These are phyloP conservation scores for Penicillium lividum DNA, from an alignment of 495 filamentous ascomycete genomes.

Conservation along the genomic window DNA sequence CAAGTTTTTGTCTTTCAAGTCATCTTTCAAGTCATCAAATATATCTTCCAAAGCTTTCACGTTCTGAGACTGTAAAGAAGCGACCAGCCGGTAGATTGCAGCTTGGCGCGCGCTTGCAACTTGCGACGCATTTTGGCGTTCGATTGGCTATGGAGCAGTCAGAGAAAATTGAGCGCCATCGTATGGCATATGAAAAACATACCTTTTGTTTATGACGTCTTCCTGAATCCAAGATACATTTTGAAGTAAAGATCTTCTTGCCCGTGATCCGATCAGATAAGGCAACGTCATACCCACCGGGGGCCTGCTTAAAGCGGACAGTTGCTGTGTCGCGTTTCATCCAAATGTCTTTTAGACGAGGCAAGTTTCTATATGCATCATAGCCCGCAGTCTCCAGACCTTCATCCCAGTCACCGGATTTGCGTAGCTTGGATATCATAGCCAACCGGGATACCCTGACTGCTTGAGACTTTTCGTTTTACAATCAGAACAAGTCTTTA, in stretches of 20 bases:
- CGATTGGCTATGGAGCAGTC: neutral
- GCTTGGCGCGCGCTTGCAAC: neutral
- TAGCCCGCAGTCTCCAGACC: neutral
- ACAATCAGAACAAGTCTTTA: neutral
- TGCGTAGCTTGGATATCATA: constrained; percentile 6
- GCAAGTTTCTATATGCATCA: neutral
- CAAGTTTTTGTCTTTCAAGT: neutral
- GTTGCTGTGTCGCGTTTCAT: neutral
- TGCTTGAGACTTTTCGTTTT: neutral
- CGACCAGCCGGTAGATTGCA: neutral
- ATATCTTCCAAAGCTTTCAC: neutral
- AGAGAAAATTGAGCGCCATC: neutral
- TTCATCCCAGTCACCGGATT: constrained; percentile 9
- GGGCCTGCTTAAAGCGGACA: too few species aligned
- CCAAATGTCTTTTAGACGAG: neutral
- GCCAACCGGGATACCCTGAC: neutral
- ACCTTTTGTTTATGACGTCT: neutral
- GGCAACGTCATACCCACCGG: too few species aligned
- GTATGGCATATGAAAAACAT: neutral
- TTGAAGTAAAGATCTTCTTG: too few species aligned
- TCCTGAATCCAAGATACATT: too few species aligned
- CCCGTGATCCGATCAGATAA: too few species aligned
- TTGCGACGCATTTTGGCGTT: neutral
- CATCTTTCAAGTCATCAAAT: neutral
- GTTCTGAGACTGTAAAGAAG: neutral